Evolutionary conservation across 2,329 filamentous ascomycete species (phyloP).

Genomic region (Aureobasidium sp.): DNA sequence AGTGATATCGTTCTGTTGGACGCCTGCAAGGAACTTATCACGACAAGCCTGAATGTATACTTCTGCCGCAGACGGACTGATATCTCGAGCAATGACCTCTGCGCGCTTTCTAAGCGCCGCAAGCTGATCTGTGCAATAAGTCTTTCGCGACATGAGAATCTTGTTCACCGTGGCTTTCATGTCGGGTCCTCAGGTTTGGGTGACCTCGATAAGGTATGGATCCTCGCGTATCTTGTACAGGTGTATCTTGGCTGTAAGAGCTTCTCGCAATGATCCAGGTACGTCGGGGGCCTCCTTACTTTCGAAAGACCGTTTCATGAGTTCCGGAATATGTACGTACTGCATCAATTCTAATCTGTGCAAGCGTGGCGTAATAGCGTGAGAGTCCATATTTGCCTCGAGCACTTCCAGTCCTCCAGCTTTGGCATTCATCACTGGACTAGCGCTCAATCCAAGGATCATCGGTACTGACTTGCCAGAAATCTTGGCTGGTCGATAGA

Average conservation of each 20-base stretch:
- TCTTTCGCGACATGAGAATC: constrained; percentile 24
- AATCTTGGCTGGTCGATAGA: constrained; percentile 49
- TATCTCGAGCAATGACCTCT: constrained; percentile 26
- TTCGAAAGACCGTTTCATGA: constrained; percentile 27
- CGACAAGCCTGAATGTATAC: constrained; percentile 33
- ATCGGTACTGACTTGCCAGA: constrained; percentile 37
- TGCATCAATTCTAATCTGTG: constrained; percentile 62
- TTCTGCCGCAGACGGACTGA: constrained; percentile 29
- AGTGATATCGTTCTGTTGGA: constrained; percentile 17
- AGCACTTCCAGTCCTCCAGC: constrained; percentile 49
- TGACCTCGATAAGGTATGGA: constrained; percentile 30
- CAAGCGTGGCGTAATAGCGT: constrained; percentile 58
- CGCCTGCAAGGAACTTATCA: constrained; percentile 18
- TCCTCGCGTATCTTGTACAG: constrained; percentile 28
- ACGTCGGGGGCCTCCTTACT: background rate
- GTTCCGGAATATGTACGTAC: constrained; percentile 56
- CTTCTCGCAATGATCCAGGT: constrained; percentile 12
- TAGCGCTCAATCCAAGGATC: constrained; percentile 74
- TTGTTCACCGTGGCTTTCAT: constrained; percentile 19
- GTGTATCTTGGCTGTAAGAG: constrained; percentile 13
- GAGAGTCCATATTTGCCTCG: constrained; percentile 61
- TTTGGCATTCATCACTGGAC: constrained; percentile 58
- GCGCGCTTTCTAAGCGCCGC: constrained; percentile 26
- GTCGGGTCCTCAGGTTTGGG: constrained; percentile 20
- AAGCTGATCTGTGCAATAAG: constrained; percentile 33